Evolutionary conservation across 345 rosid genomes (phyloP).

Genomic region (Syzygium grande): DNA sequence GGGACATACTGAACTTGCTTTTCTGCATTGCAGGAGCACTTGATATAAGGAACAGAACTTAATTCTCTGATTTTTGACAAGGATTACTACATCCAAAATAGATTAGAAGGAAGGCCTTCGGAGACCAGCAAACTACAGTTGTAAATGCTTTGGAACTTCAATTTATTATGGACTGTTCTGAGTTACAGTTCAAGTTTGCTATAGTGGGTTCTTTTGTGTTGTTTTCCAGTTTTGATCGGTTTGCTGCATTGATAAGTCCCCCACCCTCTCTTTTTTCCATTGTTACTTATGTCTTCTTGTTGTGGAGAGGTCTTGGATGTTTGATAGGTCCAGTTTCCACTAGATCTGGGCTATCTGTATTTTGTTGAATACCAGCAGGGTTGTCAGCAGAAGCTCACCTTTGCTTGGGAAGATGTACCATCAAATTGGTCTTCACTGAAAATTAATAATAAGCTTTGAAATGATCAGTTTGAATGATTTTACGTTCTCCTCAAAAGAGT

Average conservation of each 20-base stretch:
- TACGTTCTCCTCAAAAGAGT: neutral
- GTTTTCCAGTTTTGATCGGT: neutral
- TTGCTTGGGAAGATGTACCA: no score
- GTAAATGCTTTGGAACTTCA: slow-evolving; percentile 19
- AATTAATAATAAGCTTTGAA: neutral
- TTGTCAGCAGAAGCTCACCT: neutral
- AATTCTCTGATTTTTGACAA: neutral
- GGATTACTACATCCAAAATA: slow-evolving; percentile 4
- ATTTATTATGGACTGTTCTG: neutral
- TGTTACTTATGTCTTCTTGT: neutral
- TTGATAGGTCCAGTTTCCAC: neutral
- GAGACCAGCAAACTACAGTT: slow-evolving; percentile 7
- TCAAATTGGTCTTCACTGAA: no score
- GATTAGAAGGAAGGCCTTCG: slow-evolving; percentile 7
- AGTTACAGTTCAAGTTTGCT: neutral
- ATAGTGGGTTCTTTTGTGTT: neutral
- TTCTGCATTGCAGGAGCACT: slow-evolving; percentile 50
- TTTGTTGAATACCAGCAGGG: neutral
- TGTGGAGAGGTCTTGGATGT: neutral
- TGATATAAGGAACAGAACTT: slow-evolving; percentile 36
- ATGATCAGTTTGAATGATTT: neutral
- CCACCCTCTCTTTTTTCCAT: neutral
- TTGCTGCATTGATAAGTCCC: neutral
- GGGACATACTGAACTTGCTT: neutral
- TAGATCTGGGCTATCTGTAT: neutral